These are phyloP conservation scores for Conticribra weissflogii DNA, from an alignment of 108 stramenopile species.

Conservation along the genomic window DNA sequence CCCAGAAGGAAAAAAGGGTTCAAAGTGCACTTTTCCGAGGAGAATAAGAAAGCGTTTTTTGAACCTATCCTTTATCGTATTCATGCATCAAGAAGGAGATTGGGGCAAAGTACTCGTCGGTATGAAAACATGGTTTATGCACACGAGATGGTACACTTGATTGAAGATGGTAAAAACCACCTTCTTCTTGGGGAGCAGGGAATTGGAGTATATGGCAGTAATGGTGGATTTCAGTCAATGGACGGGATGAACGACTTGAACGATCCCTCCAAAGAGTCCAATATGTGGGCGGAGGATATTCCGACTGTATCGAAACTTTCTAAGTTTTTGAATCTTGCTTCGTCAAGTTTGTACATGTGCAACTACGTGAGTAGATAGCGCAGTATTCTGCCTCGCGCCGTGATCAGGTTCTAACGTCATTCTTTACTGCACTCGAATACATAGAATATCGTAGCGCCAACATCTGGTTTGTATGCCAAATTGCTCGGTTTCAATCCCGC, in stretches of 20 bases:
- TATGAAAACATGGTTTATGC: slow-evolving; percentile 41
- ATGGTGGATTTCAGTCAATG: too few species aligned
- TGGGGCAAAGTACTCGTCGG: slow-evolving; percentile 25
- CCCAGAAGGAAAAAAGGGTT: not conserved
- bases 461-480: slow-evolving; percentile 77
- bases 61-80: slow-evolving; percentile 43
- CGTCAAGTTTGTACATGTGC: slow-evolving; percentile 90
- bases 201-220: too few species aligned
- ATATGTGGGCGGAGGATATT: slow-evolving; percentile 13
- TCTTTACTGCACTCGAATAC: not conserved
- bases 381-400: too few species aligned
- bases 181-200: too few species aligned
- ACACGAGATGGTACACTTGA: slow-evolving; percentile 36
- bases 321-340: slow-evolving; percentile 80
- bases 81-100: slow-evolving; percentile 15
- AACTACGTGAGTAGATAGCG: slow-evolving; percentile 85
- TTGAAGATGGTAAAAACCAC: slow-evolving; percentile 25
- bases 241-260: too few species aligned
- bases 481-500: slow-evolving; percentile 70
- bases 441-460: slow-evolving; percentile 88
- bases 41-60: slow-evolving; percentile 15
- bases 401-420: too few species aligned
- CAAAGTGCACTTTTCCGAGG: not conserved
- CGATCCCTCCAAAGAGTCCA: slow-evolving; percentile 8
- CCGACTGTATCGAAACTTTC: slow-evolving; percentile 38